A percentile compares a stretch with the other conserved stretches of the same genome.
These are phyloP conservation scores for Penicillium canariense DNA, from an alignment of 495 filamentous ascomycete species.

Conservation along the genomic window DNA sequence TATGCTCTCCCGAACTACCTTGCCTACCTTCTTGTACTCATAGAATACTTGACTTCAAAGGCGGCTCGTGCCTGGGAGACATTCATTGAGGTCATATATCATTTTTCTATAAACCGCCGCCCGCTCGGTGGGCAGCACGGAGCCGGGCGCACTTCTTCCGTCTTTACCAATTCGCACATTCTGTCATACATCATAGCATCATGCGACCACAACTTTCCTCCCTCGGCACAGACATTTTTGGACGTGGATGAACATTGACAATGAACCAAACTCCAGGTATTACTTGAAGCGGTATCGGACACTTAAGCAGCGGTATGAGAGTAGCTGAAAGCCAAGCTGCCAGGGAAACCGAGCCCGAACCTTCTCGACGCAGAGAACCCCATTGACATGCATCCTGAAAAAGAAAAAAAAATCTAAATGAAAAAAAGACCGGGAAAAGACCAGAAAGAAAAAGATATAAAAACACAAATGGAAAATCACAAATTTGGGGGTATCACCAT, in stretches of 20 bases:
- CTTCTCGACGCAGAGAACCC: constrained; percentile 2
- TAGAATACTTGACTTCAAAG: not conserved
- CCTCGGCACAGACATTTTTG: constrained; percentile 6
- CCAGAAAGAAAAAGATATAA: constrained; percentile 23
- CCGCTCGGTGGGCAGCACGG: constrained; percentile 2
- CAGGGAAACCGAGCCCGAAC: constrained; percentile 11
- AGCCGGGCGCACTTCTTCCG: constrained; percentile 11
- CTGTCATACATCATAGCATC: constrained; percentile 34
- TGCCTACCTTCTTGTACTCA: too few species aligned
- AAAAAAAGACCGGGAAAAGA: constrained; percentile 14
- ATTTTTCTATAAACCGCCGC: constrained; percentile 21
- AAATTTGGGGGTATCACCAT: constrained; percentile 46
- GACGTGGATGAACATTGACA: constrained; percentile 12
- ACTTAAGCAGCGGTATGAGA: constrained; percentile 77
- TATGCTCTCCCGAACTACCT: not conserved
- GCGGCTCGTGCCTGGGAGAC: too few species aligned
- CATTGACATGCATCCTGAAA: constrained; percentile 18
- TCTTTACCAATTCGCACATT: constrained; percentile 13
- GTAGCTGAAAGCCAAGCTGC: constrained; percentile 25
- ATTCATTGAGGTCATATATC: constrained; percentile 15
- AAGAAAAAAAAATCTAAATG: constrained; percentile 25
- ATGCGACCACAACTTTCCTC: constrained; percentile 22
- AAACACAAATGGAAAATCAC: constrained; percentile 12
- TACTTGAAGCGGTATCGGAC: constrained; percentile 92
- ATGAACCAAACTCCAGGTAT: constrained; percentile 58